Percentiles rank a stretch among this genome's conserved stretches.
phyloP scores from a whole-genome alignment of 106 monocot species.

The Apostasia shenzhenica region DNA sequence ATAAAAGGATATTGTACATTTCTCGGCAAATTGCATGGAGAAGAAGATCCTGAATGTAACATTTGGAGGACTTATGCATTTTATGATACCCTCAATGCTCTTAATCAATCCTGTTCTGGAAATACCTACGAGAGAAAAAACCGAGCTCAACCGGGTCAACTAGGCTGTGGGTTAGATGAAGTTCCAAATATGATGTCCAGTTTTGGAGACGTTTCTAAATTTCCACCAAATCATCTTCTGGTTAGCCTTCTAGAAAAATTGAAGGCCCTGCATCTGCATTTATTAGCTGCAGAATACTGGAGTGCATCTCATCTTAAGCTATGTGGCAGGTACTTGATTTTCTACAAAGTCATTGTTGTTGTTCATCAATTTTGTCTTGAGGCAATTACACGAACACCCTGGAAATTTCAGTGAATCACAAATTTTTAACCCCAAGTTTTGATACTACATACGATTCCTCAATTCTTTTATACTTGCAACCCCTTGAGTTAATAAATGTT shows the following conservation, averaged over 20 bases:
- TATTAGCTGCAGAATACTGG: constrained; percentile 31
- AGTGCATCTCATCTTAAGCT: constrained; percentile 21
- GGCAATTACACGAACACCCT: no score
- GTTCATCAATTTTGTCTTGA: background rate
- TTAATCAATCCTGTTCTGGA: constrained; percentile 5
- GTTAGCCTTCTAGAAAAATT: constrained; percentile 21
- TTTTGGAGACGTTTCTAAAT: constrained; percentile 2
- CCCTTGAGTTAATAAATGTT: no score
- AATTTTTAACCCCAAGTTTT: no score
- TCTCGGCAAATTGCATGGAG: constrained; percentile 11
- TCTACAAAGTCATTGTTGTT: background rate
- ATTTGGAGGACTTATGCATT: constrained; percentile 13
- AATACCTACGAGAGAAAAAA: constrained; percentile 4
- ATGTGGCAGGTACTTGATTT: constrained; percentile 22
- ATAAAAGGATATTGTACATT: background rate
- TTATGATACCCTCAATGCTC: constrained; percentile 9
- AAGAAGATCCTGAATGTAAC: constrained; percentile 13
- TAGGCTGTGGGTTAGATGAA: background rate
- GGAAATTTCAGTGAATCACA: no score
- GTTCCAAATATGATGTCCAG: constrained; percentile 2
- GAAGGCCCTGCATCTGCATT: constrained; percentile 25
- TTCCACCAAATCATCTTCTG: background rate
- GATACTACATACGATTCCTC: no score
- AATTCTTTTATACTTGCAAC: no score
- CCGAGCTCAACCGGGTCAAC: constrained; percentile 1